Conservation (phyloP, 352 stramenopile genomes). For the Phytophthora citrophthora region DNA sequence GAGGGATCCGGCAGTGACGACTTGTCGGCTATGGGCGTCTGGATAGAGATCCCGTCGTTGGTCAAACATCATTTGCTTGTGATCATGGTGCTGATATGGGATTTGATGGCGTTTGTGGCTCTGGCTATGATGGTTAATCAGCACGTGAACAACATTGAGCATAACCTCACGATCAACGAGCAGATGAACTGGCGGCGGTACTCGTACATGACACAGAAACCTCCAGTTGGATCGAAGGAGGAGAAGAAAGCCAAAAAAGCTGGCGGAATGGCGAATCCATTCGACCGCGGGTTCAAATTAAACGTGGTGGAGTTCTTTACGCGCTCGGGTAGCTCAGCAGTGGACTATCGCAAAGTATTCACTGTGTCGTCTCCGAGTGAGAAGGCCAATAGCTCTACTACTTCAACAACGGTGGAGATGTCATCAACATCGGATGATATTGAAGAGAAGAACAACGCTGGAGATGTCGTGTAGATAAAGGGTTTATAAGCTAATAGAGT, state of each 20-base stretch:
- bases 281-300: slow-evolving; percentile 46
- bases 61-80: slow-evolving; percentile 61
- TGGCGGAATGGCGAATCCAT: slow-evolving; percentile 45
- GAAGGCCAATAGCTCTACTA: slow-evolving; percentile 20
- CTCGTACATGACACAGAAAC: slow-evolving; percentile 53
- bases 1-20: slow-evolving; percentile 22
- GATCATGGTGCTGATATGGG: slow-evolving; percentile 70
- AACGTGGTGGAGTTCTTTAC: slow-evolving; percentile 63
- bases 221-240: slow-evolving; percentile 7
- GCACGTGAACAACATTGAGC: slow-evolving; percentile 66
- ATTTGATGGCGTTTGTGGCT: slow-evolving; percentile 47
- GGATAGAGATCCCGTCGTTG: slow-evolving; percentile 62
- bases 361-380: slow-evolving; percentile 17
- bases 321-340: slow-evolving; percentile 35
- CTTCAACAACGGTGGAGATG: slow-evolving; percentile 14
- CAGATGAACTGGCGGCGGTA: slow-evolving; percentile 86
- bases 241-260: slow-evolving; percentile 22
- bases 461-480: slow-evolving; percentile 31
- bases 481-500: slow-evolving; percentile 1
- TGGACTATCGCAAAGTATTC: slow-evolving; percentile 56
- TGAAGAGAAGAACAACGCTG: slow-evolving; percentile 9
- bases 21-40: slow-evolving; percentile 60
- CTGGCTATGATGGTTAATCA: slow-evolving; percentile 70
- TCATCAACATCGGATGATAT: slow-evolving; percentile 16
- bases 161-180: slow-evolving; percentile 86